These are phyloP conservation scores for Avena eriantha DNA, from an alignment of 176 grass and related monocot species.

Conservation along the genomic window DNA sequence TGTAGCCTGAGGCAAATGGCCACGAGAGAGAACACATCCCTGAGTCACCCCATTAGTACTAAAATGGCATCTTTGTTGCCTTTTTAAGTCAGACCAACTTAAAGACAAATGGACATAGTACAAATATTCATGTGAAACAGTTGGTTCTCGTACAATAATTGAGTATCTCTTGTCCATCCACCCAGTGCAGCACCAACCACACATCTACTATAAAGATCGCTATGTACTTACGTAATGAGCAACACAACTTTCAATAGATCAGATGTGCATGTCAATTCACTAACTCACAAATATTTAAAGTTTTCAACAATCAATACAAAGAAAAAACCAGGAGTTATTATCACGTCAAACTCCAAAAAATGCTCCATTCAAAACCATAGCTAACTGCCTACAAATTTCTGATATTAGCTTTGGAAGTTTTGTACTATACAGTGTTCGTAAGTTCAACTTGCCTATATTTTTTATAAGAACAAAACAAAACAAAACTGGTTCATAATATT, in stretches of 20 bases:
- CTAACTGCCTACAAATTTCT: not conserved
- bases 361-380: not conserved
- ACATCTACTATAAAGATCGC: conserved; percentile 35
- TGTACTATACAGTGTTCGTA: conserved; percentile 10
- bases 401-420: conserved; percentile 15
- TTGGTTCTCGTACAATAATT: conserved; percentile 49
- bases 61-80: conserved; percentile 37
- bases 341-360: conserved; percentile 32
- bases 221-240: conserved; percentile 36
- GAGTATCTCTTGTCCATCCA: conserved; percentile 42
- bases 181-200: conserved; percentile 34
- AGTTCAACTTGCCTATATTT: not conserved
- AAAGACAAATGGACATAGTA: conserved; percentile 53
- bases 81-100: conserved; percentile 46
- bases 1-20: conserved; percentile 8
- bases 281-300: not conserved
- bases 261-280: conserved; percentile 22
- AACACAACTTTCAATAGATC: conserved; percentile 40
- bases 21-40: conserved; percentile 2
- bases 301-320: not conserved
- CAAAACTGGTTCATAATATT: not conserved
- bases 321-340: conserved; percentile 4
- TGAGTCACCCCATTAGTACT: not conserved
- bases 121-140: conserved; percentile 45
- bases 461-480: not conserved